Base-by-base conservation (phyloP, 2,329 filamentous ascomycete genomes). In the Pseudogymnoascus sp. region DNA sequence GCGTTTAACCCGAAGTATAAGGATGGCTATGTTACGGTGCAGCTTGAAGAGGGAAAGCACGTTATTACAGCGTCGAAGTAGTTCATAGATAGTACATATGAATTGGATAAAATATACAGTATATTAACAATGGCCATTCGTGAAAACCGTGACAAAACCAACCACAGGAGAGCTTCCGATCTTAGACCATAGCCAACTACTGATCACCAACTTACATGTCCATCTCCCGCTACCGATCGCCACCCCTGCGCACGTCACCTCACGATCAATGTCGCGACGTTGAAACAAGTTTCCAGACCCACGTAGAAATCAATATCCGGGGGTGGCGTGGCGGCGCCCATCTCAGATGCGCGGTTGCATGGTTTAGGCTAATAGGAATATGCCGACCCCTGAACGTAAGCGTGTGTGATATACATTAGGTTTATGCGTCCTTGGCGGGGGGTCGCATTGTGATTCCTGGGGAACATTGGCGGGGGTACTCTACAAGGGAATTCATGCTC, bases 11-110 rank as follows among this genome's bases (percentile, higher is more conserved):
- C 56, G 17, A 13, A 31, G 56, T 59, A 63, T 15, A 62, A 64
- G 23, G 63, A 63, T 62, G 66, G 65, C n/a, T 67, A 68, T 62
- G 67, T 68, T 29, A 66, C 11, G 5, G 26, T 56, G 10, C n/a
- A 56, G n/a, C 50, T 56, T 5, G 10, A 56, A 21, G 29, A 33
- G 29, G 50, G 50, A 29, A 33, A 13, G n/a, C 17, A 56, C 17
- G n/a, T 56, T 33, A 56, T 56, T 33, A 56, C 50, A 4, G 50
- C 29, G 10, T 33, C 50, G 50, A 56, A 56, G 50, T 56, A 56
- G 29, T 33, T 13, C n/a, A 11, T 17, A 33, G 29, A 19, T 4
- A n/a, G 50, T 33, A 56, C 50, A 56, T 15, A 56, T 21, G n/a
- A 19, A 56, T 33, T 33, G 17, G 50, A 56, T 56, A 33, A 15